Conservation (phyloP, 345 rosid species). For the Salix suchowensis region DNA sequence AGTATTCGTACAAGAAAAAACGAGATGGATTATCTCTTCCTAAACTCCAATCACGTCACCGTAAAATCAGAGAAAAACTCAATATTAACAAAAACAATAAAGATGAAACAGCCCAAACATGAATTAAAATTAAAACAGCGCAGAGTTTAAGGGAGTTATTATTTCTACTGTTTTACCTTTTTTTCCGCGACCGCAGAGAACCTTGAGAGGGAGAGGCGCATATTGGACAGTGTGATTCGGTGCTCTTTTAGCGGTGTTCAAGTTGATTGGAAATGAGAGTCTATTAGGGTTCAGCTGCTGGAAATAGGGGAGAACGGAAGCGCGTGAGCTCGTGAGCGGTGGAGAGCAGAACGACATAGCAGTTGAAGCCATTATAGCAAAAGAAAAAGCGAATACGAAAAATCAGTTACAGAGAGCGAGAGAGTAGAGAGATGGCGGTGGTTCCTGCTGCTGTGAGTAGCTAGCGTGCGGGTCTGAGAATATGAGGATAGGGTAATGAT, state of each 20-base stretch:
- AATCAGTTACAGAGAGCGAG: neutral
- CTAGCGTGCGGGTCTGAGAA: neutral
- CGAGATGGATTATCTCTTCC: neutral
- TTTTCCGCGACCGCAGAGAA: constrained; percentile 5
- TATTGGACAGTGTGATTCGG: neutral
- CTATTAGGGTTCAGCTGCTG: neutral
- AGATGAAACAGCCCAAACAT: neutral
- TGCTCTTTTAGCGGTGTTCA: neutral
- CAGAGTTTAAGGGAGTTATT: neutral
- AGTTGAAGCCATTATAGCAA: constrained; percentile 21
- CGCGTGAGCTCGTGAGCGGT: constrained; percentile 10
- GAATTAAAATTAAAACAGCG: neutral
- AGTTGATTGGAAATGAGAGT: constrained; percentile 30
- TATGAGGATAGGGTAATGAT: neutral
- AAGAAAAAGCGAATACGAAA: neutral
- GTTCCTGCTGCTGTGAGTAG: neutral
- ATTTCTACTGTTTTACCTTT: neutral
- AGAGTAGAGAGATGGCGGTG: neutral
- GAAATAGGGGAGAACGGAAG: constrained; percentile 13
- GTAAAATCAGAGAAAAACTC: neutral
- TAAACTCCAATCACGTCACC: neutral
- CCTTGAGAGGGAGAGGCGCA: constrained; percentile 5
- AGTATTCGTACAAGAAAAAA: neutral
- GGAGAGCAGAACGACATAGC: neutral
- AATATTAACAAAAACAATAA: neutral